These are phyloP conservation scores for Rhytidhysteron rufulum DNA, from an alignment of 2,329 filamentous ascomycete species.

Conservation along the genomic window DNA sequence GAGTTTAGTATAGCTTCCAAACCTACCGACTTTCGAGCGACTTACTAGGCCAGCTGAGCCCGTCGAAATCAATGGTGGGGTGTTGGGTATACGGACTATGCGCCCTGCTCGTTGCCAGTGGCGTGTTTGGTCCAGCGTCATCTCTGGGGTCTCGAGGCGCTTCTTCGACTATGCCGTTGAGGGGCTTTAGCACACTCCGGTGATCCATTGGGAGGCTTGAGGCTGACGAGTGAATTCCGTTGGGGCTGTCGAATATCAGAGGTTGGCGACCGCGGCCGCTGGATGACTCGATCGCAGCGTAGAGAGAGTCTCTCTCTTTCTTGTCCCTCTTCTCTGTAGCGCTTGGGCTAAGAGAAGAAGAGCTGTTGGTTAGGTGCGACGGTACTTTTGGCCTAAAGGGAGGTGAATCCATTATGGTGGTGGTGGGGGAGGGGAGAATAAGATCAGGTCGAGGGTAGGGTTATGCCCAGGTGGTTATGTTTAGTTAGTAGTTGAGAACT, in stretches of 20 bases:
- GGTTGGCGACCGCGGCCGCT: conserved; percentile 47
- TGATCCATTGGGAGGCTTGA: conserved; percentile 16
- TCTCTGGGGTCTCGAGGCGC: conserved; percentile 46
- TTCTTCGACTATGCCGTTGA: conserved; percentile 39
- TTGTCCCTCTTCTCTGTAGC: conserved; percentile 44
- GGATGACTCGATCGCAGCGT: conserved; percentile 56
- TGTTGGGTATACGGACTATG: conserved; percentile 49
- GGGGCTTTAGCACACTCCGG: conserved; percentile 11
- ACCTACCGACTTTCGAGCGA: conserved; percentile 1
- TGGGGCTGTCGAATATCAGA: conserved; percentile 40
- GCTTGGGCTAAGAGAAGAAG: conserved; percentile 48
- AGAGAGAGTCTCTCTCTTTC: conserved; percentile 54
- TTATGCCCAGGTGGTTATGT: too few relatives aligned
- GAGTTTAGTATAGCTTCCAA: not conserved
- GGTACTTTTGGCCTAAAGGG: conserved; percentile 50
- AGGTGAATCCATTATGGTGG: not conserved
- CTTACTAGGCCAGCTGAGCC: conserved; percentile 55
- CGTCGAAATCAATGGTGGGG: conserved; percentile 52
- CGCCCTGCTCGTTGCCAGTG: conserved; percentile 50
- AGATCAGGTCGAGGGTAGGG: too few relatives aligned
- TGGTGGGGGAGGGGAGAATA: too few relatives aligned
- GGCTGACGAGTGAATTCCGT: conserved; percentile 23
- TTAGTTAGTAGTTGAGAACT: too few relatives aligned
- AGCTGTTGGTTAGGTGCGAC: conserved; percentile 55
- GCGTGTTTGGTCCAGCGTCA: conserved; percentile 47